Percentiles rank a stretch among this genome's conserved stretches.
Evolutionary conservation across 2,329 filamentous ascomycete genomes (phyloP).

Genomic region (Proliferodiscus dingleyae): DNA sequence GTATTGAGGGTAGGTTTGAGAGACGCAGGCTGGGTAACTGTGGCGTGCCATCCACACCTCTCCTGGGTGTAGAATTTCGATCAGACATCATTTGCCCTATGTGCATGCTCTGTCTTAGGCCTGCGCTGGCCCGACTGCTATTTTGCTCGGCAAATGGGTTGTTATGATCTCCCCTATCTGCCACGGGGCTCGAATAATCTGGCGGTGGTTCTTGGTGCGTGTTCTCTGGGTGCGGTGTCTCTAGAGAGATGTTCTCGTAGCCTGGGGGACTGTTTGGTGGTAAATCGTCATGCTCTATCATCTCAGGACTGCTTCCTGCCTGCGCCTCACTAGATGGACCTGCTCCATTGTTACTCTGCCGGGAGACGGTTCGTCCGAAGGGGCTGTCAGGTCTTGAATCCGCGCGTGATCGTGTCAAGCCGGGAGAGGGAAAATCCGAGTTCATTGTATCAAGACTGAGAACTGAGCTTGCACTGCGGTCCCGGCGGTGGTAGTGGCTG

Average conservation of each 20-base stretch:
- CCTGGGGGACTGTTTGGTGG: constrained; percentile 28
- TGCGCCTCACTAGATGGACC: constrained; percentile 13
- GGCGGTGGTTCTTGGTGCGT: constrained; percentile 24
- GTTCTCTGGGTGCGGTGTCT: constrained; percentile 17
- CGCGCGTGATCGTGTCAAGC: constrained; percentile 36
- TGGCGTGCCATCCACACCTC: constrained; percentile 38
- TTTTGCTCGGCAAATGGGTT: too few relatives aligned
- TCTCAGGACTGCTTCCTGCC: constrained; percentile 29
- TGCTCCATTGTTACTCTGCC: constrained; percentile 11
- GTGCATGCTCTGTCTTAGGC: constrained; percentile 1
- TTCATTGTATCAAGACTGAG: constrained; percentile 48
- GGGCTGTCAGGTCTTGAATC: constrained; percentile 42
- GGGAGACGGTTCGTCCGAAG: constrained; percentile 12
- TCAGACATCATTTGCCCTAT: neutral
- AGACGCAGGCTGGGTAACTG: constrained; percentile 51
- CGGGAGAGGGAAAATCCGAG: constrained; percentile 37
- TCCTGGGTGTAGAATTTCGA: constrained; percentile 16
- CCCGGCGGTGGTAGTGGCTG: constrained; percentile 39
- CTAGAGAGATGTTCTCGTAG: constrained; percentile 30
- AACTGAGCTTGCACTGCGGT: constrained; percentile 49
- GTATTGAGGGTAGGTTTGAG: constrained; percentile 48
- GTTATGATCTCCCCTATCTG: constrained; percentile 17
- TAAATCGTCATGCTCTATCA: constrained; percentile 27
- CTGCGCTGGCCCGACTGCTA: too few relatives aligned
- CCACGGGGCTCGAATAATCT: constrained; percentile 25